Base-by-base conservation (phyloP, 345 rosid species). In the Alliaria petiolata region DNA sequence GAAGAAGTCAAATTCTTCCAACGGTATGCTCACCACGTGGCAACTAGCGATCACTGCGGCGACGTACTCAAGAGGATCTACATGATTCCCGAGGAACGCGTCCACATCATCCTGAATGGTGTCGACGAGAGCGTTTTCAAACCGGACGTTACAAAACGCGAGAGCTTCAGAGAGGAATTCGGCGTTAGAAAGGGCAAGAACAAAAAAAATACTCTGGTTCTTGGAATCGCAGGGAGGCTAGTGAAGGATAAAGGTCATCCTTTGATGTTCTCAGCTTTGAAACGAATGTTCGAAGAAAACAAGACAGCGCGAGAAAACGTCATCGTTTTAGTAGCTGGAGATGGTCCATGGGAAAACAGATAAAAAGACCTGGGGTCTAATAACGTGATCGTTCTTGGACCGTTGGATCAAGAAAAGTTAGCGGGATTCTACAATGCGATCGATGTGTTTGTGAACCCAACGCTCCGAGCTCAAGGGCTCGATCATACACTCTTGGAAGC, bases 31-130 rank as follows among this genome's bases (percentile, higher is more conserved):
- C 92, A 91, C 77, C 96, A 93, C 76, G 95, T 93, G 60, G 92
- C 96, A 56, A 93, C 97, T 11, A 93, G 96, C 51, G 96, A 93
- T 80, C 96, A 93, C 43, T 91, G 84, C 1, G 98, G 98, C 26
- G 97, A 91, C 78, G 81, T 91, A 40, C 81, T 93, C 61, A 89
- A 84, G 76, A 83, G 95, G 64, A 87, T 91, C 60, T 93, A 93
- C 78, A 93, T 91, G 97, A 91, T 93, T 62, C 96, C 97, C 3
- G 92, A 89, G 49, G 97, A 91, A 74, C 82, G 95, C 62, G 98
- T 91, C 25, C 98, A 93, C 52, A 79, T 87, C 60, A 89, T 93
- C 74, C 76, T 93, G 35, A 93, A 93, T 63, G 98, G 98, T 0
- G 92, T 93, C 2, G 90, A 89, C 58, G 92, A 85, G 53, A 82